Percentiles rank a stretch among this genome's conserved stretches.
Evolutionary conservation across 371 early-diverging fungal species (phyloP).

Genomic region (Mortierella sp.): DNA sequence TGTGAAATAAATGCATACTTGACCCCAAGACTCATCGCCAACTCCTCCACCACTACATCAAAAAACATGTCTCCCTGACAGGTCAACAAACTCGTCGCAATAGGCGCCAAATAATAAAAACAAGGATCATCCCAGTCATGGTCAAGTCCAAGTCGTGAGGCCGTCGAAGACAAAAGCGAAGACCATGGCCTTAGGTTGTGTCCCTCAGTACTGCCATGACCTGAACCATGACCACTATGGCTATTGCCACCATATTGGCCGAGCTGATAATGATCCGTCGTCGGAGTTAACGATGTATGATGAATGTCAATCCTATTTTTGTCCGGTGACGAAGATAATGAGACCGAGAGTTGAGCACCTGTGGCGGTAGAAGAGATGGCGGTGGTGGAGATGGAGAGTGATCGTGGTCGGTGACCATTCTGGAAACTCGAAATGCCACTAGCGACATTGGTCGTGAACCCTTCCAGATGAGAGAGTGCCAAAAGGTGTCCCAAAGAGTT

Average conservation of each 20-base stretch:
- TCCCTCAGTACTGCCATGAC: no score
- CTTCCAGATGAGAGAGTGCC: neutral
- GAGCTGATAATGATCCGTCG: slow-evolving; percentile 3
- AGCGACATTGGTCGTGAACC: no score
- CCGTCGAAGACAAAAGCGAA: slow-evolving; percentile 5
- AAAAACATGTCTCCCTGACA: slow-evolving; percentile 46
- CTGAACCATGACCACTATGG: no score
- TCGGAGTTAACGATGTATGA: slow-evolving; percentile 28
- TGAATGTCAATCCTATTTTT: slow-evolving; percentile 38
- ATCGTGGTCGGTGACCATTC: slow-evolving; percentile 11
- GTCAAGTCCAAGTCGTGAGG: slow-evolving; percentile 12
- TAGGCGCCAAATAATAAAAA: slow-evolving; percentile 36
- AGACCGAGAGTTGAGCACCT: slow-evolving; percentile 38
- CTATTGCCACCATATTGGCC: no score
- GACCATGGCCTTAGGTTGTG: neutral
- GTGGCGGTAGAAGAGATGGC: slow-evolving; percentile 47
- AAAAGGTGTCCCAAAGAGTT: slow-evolving; percentile 30
- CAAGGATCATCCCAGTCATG: slow-evolving; percentile 37
- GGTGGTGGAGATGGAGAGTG: slow-evolving; percentile 47
- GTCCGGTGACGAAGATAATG: slow-evolving; percentile 36
- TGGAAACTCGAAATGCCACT: neutral
- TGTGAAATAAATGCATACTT: slow-evolving; percentile 49
- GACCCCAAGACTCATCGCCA: slow-evolving; percentile 35
- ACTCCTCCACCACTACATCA: slow-evolving; percentile 31
- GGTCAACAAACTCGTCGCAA: slow-evolving; percentile 34